Evolutionary conservation across 352 stramenopile genomes (phyloP).

Genomic region (Phytophthora idaei): DNA sequence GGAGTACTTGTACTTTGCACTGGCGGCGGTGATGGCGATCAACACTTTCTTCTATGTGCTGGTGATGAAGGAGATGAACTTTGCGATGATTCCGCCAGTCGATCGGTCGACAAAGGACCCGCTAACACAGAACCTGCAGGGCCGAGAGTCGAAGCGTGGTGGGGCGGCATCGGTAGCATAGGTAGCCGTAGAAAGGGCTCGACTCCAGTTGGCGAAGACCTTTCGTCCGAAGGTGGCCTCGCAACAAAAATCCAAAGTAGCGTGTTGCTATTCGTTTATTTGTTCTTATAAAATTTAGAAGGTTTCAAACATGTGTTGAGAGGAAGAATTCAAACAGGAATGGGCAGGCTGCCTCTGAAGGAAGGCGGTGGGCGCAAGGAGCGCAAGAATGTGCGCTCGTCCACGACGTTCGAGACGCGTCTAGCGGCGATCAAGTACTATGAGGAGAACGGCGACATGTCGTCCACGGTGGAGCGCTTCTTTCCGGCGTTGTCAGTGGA

Average conservation of each 20-base stretch:
- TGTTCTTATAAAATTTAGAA: neutral
- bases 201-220: neutral
- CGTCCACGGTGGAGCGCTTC: conserved; percentile 36
- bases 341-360: conserved; percentile 34
- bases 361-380: conserved; percentile 36
- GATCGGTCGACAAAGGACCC: neutral
- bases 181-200: neutral
- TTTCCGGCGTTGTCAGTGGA: conserved; percentile 32
- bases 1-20: conserved; percentile 49
- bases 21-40: conserved; percentile 38
- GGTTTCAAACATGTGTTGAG: neutral
- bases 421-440: conserved; percentile 39
- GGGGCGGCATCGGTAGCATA: conserved; percentile 12
- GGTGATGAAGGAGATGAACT: conserved; percentile 49
- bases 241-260: too few species aligned
- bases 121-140: neutral
- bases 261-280: too few species aligned
- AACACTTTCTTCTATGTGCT: conserved; percentile 44
- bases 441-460: conserved; percentile 33
- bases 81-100: conserved; percentile 31
- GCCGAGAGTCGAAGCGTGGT: conserved; percentile 10
- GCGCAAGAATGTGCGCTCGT: conserved; percentile 40
- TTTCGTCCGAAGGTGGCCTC: too few species aligned
- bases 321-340: neutral
- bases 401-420: conserved; percentile 43